Conservation (phyloP, 306 rosid species). For the Pachyrhizus erosus region DNA sequence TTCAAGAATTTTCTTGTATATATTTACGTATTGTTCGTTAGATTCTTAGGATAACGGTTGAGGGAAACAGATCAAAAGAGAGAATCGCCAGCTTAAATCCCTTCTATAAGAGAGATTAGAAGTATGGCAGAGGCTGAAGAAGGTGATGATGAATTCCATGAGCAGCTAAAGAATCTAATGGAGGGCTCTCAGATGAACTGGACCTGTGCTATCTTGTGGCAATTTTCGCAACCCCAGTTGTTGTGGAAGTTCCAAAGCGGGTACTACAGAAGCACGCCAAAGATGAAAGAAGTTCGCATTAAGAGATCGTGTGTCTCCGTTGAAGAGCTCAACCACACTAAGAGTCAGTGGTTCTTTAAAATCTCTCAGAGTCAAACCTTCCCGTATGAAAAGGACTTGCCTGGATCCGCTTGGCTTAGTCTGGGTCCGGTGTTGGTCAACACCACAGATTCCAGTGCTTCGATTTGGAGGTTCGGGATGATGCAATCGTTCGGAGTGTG, state of each 20-base stretch:
- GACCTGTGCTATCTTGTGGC: slow-evolving; percentile 84
- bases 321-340: slow-evolving; percentile 54
- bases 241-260: slow-evolving; percentile 68
- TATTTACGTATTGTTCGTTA: too few relatives aligned
- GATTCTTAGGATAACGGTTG: too few relatives aligned
- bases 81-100: too few relatives aligned
- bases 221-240: slow-evolving; percentile 54
- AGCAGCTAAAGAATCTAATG: slow-evolving; percentile 31
- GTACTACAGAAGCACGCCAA: slow-evolving; percentile 53
- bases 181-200: slow-evolving; percentile 59
- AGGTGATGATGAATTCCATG: background rate
- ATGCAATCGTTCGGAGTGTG: slow-evolving; percentile 20
- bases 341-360: slow-evolving; percentile 70
- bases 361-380: slow-evolving; percentile 71
- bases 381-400: slow-evolving; percentile 53
- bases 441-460: slow-evolving; percentile 45
- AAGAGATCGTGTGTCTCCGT: slow-evolving; percentile 48
- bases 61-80: too few relatives aligned
- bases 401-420: slow-evolving; percentile 55
- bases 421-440: slow-evolving; percentile 58
- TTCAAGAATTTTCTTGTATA: too few relatives aligned
- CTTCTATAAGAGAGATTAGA: too few relatives aligned
- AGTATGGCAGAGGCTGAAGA: too few relatives aligned
- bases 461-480: background rate
- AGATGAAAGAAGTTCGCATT: slow-evolving; percentile 47